These are phyloP conservation scores for Edaphochlamys debaryana DNA, from an alignment of 139 green algal species.

Conservation along the genomic window DNA sequence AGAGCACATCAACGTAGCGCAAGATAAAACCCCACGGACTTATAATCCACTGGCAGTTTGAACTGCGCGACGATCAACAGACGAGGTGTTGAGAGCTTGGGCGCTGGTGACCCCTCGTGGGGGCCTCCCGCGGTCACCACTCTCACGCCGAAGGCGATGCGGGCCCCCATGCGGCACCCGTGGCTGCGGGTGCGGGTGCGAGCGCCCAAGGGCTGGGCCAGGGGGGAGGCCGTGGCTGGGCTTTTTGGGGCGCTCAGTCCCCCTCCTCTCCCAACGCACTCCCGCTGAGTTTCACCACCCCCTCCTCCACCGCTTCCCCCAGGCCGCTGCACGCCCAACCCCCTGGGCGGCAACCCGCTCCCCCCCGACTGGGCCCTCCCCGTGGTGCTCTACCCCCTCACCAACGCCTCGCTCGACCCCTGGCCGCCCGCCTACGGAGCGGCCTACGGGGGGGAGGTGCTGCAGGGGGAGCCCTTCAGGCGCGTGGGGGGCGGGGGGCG, in stretches of 20 bases:
- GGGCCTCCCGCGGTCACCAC: no score
- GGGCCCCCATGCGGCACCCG: no score
- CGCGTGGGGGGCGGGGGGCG: background rate
- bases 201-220: no score
- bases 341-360: slow-evolving; percentile 29
- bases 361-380: slow-evolving; percentile 5
- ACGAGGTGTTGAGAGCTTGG: no score
- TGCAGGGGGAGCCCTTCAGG: background rate
- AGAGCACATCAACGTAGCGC: no score
- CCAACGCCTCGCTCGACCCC: background rate
- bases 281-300: no score
- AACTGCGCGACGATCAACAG: no score
- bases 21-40: no score
- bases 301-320: background rate
- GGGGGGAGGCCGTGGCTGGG: background rate
- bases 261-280: background rate
- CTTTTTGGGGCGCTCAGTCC: background rate
- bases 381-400: slow-evolving; percentile 35
- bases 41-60: no score
- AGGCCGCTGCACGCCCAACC: slow-evolving; percentile 22
- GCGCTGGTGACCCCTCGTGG: no score
- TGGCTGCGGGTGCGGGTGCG: no score
- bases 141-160: no score
- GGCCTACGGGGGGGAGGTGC: background rate
- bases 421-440: slow-evolving; percentile 16